Evolutionary conservation across 1,284 basidiomycete species (phyloP).

Genomic region (Austroboletus novae-zelandiae): DNA sequence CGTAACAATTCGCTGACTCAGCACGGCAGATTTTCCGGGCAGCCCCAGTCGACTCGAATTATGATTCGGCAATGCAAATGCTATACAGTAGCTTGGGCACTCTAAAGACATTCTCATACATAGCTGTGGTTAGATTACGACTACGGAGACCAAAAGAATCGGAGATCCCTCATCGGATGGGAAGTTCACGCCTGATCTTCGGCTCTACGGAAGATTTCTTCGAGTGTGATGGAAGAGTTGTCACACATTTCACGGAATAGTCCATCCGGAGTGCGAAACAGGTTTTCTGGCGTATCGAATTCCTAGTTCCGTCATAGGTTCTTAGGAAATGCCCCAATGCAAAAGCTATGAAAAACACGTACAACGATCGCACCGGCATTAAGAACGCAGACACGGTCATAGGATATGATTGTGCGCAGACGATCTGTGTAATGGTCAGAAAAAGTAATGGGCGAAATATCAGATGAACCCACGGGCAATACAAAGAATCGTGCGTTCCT

Average conservation of each 20-base stretch:
- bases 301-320: slow-evolving; percentile 31
- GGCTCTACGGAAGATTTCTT: slow-evolving; percentile 48
- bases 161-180: too few species aligned
- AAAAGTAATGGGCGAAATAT: not conserved
- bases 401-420: slow-evolving; percentile 71
- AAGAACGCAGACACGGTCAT: slow-evolving; percentile 75
- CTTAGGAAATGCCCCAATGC: not conserved
- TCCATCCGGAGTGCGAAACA: slow-evolving; percentile 55
- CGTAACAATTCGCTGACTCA: too few species aligned
- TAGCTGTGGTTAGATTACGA: too few species aligned
- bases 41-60: too few species aligned
- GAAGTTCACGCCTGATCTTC: slow-evolving; percentile 1
- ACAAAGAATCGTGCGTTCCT: slow-evolving; percentile 75
- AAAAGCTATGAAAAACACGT: slow-evolving; percentile 16
- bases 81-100: too few species aligned
- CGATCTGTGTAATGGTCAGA: slow-evolving; percentile 46
- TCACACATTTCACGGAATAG: slow-evolving; percentile 77
- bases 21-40: too few species aligned
- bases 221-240: slow-evolving; percentile 61
- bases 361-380: slow-evolving; percentile 65
- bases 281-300: slow-evolving; percentile 69
- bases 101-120: too few species aligned
- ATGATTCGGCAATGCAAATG: too few species aligned
- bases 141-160: too few species aligned
- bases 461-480: slow-evolving; percentile 58